phyloP scores from a whole-genome alignment of 768 basidiomycete species.

The Cystobasidiopsis lactophilus region DNA sequence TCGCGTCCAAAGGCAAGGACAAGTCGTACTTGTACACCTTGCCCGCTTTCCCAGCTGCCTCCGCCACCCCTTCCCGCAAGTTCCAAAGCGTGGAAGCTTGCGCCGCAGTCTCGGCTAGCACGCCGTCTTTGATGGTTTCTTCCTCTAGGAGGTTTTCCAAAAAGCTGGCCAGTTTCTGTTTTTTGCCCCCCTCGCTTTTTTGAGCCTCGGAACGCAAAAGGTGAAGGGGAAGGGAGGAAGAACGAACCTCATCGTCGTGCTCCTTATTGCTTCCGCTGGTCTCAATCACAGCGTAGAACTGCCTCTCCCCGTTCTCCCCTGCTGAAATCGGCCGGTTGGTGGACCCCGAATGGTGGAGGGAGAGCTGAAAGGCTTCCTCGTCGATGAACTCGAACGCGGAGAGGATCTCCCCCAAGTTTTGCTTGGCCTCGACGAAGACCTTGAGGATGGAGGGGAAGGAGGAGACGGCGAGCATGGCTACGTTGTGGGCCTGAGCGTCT shows the following conservation, averaged over 20 bases:
- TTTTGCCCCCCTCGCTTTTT: not conserved
- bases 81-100: constrained; percentile 83
- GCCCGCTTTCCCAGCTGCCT: constrained; percentile 78
- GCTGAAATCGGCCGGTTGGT: constrained; percentile 51
- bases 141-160: constrained; percentile 57
- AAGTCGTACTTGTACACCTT: constrained; percentile 80
- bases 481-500: constrained; percentile 43
- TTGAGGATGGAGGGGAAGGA: constrained; percentile 69
- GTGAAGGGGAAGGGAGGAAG: not conserved
- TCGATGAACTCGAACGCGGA: constrained; percentile 97
- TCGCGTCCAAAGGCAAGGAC: constrained; percentile 61
- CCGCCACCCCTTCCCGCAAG: constrained; percentile 73
- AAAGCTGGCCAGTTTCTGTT: constrained; percentile 60
- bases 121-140: constrained; percentile 62
- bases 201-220: not conserved
- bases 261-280: constrained; percentile 80
- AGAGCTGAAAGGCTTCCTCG: constrained; percentile 57
- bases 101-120: constrained; percentile 67
- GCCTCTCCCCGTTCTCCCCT: constrained; percentile 54
- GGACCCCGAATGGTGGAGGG: constrained; percentile 36
- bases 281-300: constrained; percentile 72
- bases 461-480: constrained; percentile 72
- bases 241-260: constrained; percentile 69
- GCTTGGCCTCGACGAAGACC: constrained; percentile 58
- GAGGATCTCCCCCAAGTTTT: constrained; percentile 73